These are phyloP conservation scores for Spathaspora jeffriesii DNA, from an alignment of 1,139 yeast species.

Conservation along the genomic window DNA sequence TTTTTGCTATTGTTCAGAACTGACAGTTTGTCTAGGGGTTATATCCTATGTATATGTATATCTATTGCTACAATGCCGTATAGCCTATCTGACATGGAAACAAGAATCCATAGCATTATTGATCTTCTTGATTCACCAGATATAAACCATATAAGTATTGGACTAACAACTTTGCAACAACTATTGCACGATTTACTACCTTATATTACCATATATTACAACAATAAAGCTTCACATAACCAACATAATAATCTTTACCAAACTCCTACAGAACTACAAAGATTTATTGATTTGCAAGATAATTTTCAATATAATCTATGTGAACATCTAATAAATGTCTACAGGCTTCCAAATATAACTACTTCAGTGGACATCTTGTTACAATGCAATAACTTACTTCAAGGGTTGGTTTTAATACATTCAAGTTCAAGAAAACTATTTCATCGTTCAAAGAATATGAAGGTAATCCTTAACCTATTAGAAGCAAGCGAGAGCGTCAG, in stretches of 20 bases:
- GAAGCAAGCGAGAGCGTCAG: constrained; percentile 14
- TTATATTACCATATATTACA: constrained; percentile 19
- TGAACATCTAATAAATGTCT: constrained; percentile 29
- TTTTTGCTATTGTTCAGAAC: not conserved
- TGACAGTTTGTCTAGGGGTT: not conserved
- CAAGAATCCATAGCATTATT: constrained; percentile 5
- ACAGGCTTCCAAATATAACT: constrained; percentile 15
- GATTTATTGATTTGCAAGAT: constrained; percentile 53
- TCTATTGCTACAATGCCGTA: not conserved
- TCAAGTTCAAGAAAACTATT: constrained; percentile 55
- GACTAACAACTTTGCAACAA: constrained; percentile 18
- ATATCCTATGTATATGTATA: not conserved
- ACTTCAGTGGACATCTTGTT: constrained; percentile 11
- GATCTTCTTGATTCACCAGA: constrained; percentile 5
- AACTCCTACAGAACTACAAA: constrained; percentile 21
- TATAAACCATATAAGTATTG: constrained; percentile 7
- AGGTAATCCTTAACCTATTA: constrained; percentile 26
- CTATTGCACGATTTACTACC: constrained; percentile 25
- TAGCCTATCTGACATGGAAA: constrained; percentile 5
- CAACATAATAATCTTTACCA: not conserved
- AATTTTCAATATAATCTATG: constrained; percentile 50
- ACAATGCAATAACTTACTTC: constrained; percentile 47
- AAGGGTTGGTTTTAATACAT: constrained; percentile 66
- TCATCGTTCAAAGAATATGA: constrained; percentile 31
- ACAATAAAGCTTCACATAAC: constrained; percentile 9